phyloP scores from a whole-genome alignment of 2,329 filamentous ascomycete species.

The Ceratocystis variospora region DNA sequence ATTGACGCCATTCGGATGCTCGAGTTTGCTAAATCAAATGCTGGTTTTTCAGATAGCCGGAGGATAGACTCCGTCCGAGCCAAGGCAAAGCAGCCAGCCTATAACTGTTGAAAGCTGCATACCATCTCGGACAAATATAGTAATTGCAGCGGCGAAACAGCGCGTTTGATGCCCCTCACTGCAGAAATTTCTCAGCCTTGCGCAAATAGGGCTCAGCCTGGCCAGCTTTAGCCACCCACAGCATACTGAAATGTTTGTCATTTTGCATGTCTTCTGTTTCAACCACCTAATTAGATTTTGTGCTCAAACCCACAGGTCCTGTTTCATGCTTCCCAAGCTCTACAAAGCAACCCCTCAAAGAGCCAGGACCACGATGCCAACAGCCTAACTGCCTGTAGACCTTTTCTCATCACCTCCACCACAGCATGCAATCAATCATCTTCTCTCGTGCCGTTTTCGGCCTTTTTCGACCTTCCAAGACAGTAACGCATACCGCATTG shows the following conservation, averaged over 20 bases:
- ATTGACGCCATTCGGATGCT: not conserved
- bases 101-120: not conserved
- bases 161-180: not conserved
- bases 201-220: not conserved
- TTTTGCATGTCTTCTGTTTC: not conserved
- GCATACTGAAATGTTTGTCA: not conserved
- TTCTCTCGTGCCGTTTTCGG: not conserved
- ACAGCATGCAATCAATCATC: not conserved
- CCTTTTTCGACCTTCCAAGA: constrained; percentile 13
- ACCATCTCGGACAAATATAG: not conserved
- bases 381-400: constrained; percentile 20
- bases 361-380: not conserved
- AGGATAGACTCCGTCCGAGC: not conserved
- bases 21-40: not conserved
- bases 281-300: no score
- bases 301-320: not conserved
- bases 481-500: constrained; percentile 21
- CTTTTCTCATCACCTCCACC: constrained; percentile 25
- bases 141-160: no score
- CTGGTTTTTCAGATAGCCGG: not conserved
- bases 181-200: not conserved
- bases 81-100: not conserved
- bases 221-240: not conserved
- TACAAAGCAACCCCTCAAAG: not conserved
- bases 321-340: not conserved